Percentiles rank a stretch among this genome's conserved stretches.
phyloP scores from a whole-genome alignment of 768 basidiomycete genomes.

The Amanita subjunquillea region DNA sequence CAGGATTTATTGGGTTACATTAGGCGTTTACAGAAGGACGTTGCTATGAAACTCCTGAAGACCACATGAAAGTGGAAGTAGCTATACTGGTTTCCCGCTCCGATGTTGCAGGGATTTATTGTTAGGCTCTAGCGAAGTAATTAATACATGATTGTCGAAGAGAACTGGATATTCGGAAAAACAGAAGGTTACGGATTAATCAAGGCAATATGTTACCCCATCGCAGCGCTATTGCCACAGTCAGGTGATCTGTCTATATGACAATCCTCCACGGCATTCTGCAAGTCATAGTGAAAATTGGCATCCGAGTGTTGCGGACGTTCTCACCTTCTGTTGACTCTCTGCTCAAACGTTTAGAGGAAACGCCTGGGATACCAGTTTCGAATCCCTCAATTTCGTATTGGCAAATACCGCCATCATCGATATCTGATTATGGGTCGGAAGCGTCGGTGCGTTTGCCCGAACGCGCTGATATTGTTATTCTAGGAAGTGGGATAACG shows the following conservation, averaged over 20 bases:
- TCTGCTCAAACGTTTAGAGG: slow-evolving; percentile 19
- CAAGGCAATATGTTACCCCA: too few species aligned
- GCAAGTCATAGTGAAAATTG: not conserved
- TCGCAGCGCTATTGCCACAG: too few species aligned
- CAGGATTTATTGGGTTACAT: slow-evolving; percentile 5
- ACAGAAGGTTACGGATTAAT: too few species aligned
- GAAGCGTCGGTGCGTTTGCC: slow-evolving; percentile 12
- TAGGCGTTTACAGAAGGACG: slow-evolving; percentile 2
- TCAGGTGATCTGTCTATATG: not conserved
- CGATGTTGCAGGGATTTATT: too few species aligned
- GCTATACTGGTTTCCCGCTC: too few species aligned
- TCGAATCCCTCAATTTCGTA: slow-evolving; percentile 35
- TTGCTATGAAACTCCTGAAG: not conserved
- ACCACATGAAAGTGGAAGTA: not conserved
- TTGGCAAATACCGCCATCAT: slow-evolving; percentile 37
- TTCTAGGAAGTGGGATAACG: slow-evolving; percentile 50
- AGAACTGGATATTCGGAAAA: too few species aligned
- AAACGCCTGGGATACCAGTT: slow-evolving; percentile 33
- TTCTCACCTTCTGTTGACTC: not conserved
- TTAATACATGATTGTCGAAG: too few species aligned
- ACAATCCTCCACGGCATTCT: not conserved
- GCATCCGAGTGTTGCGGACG: not conserved
- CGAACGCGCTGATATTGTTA: slow-evolving; percentile 34
- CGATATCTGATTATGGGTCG: slow-evolving; percentile 19
- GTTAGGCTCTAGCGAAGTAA: too few species aligned